Evolutionary conservation across 176 grass and related monocot genomes (phyloP).

Genomic region (Ensete glaucum): DNA sequence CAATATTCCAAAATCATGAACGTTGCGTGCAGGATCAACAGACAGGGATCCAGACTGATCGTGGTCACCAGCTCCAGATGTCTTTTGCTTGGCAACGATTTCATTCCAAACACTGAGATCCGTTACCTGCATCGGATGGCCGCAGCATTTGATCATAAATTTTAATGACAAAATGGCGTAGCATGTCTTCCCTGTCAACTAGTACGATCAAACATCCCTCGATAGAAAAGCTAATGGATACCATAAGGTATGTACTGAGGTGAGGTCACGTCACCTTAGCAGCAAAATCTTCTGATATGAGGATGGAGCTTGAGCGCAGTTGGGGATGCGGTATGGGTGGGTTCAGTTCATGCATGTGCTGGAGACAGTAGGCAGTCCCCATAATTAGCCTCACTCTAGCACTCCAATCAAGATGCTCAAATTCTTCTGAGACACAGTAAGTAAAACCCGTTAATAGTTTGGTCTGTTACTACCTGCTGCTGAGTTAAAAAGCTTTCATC

Average conservation of each 20-base stretch:
- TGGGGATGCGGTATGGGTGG: slow-evolving; percentile 64
- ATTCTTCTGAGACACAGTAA: slow-evolving; percentile 63
- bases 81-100: slow-evolving; percentile 46
- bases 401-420: slow-evolving; percentile 89
- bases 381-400: slow-evolving; percentile 89
- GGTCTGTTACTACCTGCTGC: too few relatives aligned
- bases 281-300: slow-evolving; percentile 87
- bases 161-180: not conserved
- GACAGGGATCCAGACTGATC: slow-evolving; percentile 33
- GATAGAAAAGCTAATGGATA: not conserved
- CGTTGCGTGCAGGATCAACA: slow-evolving; percentile 71
- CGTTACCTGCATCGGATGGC: slow-evolving; percentile 42
- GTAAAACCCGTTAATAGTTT: slow-evolving; percentile 3
- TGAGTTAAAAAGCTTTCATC: not conserved
- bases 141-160: not conserved
- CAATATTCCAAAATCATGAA: slow-evolving; percentile 78
- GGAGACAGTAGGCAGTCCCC: slow-evolving; percentile 80
- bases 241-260: not conserved
- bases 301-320: slow-evolving; percentile 64
- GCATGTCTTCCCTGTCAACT: not conserved
- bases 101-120: slow-evolving; percentile 76
- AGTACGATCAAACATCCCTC: too few relatives aligned
- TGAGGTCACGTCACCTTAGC: slow-evolving; percentile 63
- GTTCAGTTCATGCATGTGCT: slow-evolving; percentile 82
- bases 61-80: slow-evolving; percentile 32